phyloP scores from a whole-genome alignment of 2,329 filamentous ascomycete genomes.

The Macrophomina tecta region DNA sequence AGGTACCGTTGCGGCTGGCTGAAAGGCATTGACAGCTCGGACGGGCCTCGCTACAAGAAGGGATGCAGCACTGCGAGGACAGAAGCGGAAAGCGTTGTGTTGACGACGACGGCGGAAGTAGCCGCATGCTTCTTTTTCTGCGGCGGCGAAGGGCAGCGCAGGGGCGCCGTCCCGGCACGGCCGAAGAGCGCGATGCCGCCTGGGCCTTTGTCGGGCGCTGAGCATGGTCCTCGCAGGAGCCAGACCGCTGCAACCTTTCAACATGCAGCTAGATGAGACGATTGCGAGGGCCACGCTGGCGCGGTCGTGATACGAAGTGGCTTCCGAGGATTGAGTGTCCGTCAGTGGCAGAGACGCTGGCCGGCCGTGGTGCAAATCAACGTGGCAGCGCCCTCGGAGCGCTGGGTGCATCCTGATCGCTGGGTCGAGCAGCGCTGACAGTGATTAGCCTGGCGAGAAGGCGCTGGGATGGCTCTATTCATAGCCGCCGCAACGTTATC shows the following conservation, averaged over 20 bases:
- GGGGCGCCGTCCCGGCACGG: not conserved
- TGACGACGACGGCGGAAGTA: not conserved
- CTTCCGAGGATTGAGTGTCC: not conserved
- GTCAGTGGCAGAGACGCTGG: not conserved
- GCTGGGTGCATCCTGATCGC: not conserved
- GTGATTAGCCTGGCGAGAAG: not conserved
- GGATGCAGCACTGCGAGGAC: not conserved
- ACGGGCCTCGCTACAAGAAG: not conserved
- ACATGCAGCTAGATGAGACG: not conserved
- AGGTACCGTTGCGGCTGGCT: not conserved
- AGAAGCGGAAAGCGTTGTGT: not conserved
- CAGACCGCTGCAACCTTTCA: not conserved
- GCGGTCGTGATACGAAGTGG: not conserved
- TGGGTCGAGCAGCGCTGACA: not conserved
- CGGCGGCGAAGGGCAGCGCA: not conserved
- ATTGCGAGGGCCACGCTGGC: not conserved
- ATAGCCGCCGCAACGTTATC: constrained; percentile 20
- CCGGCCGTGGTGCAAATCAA: constrained; percentile 1
- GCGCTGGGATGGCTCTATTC: not conserved
- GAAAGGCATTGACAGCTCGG: not conserved
- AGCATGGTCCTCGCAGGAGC: not conserved
- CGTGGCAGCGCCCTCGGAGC: not conserved
- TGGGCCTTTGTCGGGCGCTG: not conserved
- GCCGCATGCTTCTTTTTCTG: not conserved
- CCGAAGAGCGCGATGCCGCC: not conserved